Base-by-base conservation (phyloP, 2,329 filamentous ascomycete species). In the Bipolaris zeicola region DNA sequence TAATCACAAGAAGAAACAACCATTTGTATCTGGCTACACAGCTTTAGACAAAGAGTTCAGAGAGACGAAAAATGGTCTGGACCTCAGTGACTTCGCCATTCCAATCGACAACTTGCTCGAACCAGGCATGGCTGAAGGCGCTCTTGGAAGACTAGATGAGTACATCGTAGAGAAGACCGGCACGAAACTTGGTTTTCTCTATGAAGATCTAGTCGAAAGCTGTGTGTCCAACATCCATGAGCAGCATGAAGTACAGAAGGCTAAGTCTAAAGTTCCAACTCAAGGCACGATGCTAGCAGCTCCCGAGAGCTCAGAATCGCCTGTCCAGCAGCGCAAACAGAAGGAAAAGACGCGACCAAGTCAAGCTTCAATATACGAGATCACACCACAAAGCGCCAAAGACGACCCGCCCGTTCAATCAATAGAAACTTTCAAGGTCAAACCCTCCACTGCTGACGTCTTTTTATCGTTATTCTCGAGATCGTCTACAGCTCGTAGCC, bases 21-120 rank as follows among this genome's bases (percentile, higher is more conserved):
- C 63, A 0, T 82, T 81, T 34, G 53, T 79, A 0, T 52, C 70
- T 0, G 60, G 68, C 1, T 67, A 65, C 0, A 65, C 73, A 13
- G 65, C 71, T 1, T 57, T 83, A 0, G 73, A 78, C 2, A 52
- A 57, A 0, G 77, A 82, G 55, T 7, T 83, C 6, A 72, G 72
- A n/a, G 36, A 64, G 6, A n/a, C 80, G 1, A 80, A 77, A 54
- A 37, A 43, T 16, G 28, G 44, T 0, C 3, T 54, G 5, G 45
- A 54, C 2, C 44, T 54, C 13, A 55, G 65, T 1, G 71, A 77
- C 22, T 81, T 74, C 52, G 78, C 64, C 1, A 64, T 76, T 3
- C 80, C 80, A 0, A 78, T 81, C 3, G 71, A 77, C 42, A 79
- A 79, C 6, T 71, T 83, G 0, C 56, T 76, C 0, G 75, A 81